Conservation (phyloP, 1,284 basidiomycete species). For the Pseudozyma flocculosa region DNA sequence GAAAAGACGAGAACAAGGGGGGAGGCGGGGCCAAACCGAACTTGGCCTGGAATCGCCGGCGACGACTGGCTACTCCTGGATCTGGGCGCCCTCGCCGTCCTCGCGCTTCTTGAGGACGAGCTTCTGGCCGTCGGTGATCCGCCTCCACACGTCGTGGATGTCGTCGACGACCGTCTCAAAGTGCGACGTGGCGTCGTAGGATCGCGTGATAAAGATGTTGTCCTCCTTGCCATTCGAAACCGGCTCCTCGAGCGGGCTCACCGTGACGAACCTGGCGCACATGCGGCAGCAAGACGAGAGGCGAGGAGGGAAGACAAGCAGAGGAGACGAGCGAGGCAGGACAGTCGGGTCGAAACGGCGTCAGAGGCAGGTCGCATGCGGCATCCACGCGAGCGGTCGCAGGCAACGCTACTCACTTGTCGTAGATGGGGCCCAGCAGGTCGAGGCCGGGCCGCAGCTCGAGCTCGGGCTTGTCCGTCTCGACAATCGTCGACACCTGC, state of each 20-base stretch:
- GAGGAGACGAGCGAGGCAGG: too few species aligned
- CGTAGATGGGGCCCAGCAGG: conserved; percentile 87
- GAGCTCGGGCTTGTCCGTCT: conserved; percentile 86
- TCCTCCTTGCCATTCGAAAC: conserved; percentile 76
- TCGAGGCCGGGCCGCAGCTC: conserved; percentile 90
- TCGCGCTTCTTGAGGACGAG: conserved; percentile 55
- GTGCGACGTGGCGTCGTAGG: conserved; percentile 97
- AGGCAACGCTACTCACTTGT: conserved; percentile 66
- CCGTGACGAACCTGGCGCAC: conserved; percentile 75
- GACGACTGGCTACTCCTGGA: conserved; percentile 32
- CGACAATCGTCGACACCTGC: conserved; percentile 97
- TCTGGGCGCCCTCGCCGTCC: conserved; percentile 53
- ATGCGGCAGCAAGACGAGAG: not conserved
- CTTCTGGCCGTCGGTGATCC: conserved; percentile 52
- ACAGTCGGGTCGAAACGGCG: too few species aligned
- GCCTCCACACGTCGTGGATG: conserved; percentile 54
- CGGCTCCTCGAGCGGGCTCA: conserved; percentile 85
- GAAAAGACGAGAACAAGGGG: too few species aligned
- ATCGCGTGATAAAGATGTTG: conserved; percentile 94
- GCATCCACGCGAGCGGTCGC: too few species aligned
- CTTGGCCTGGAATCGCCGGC: too few species aligned
- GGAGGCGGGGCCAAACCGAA: too few species aligned
- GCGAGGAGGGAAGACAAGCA: too few species aligned
- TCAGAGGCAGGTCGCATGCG: too few species aligned
- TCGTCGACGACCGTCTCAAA: conserved; percentile 77